Base-by-base conservation (phyloP, 2,329 filamentous ascomycete genomes). In the Microdochium bolleyi region DNA sequence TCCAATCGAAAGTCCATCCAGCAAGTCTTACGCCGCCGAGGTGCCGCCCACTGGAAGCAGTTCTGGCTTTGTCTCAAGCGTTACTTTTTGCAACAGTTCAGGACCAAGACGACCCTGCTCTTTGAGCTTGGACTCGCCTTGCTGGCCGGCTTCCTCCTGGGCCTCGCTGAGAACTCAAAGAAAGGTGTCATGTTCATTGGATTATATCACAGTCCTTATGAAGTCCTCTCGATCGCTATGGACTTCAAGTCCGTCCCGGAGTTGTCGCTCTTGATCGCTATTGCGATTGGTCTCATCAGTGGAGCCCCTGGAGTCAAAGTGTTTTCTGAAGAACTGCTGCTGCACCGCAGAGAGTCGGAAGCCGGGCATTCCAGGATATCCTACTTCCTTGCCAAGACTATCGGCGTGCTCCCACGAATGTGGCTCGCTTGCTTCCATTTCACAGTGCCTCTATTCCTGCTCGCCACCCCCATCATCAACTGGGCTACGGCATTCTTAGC, bases 31-130 rank as follows among this genome's bases (percentile, higher is more conserved):
- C 72, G 72, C 57, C 70, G 71, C 30, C 72, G 79, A 3, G 78
- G 78, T 30, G 76, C 79, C 0, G 67, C 70, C 0, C 74, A 72
- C 57, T 56, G 66, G 37, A 72, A 71, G 49, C 80, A 84, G 65
- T 65, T 71, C 0, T 77, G 72, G 67, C 74, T 80, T 22, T 82
- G 78, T 57, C 69, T 80, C 38, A 59, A 63, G 2, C 73, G 82
- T 2, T 72, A 79, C 4, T 70, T 82, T 56, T 68, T 78, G 3
- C 82, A 84, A 63, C 81, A 84, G 64, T 77, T 76, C 56, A 78
- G 80, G 25, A 67, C 71, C 32, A 72, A 73, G 51, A 70, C 73
- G 1, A 71, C 73, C 1, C 74, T 83, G 62, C 74, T 72, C 61
- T 77, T 79, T 53, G 80, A 83, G 61, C 72, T 83, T 55, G 73